Conservation (phyloP, 1,284 basidiomycete species). For the Waitea zeae region DNA sequence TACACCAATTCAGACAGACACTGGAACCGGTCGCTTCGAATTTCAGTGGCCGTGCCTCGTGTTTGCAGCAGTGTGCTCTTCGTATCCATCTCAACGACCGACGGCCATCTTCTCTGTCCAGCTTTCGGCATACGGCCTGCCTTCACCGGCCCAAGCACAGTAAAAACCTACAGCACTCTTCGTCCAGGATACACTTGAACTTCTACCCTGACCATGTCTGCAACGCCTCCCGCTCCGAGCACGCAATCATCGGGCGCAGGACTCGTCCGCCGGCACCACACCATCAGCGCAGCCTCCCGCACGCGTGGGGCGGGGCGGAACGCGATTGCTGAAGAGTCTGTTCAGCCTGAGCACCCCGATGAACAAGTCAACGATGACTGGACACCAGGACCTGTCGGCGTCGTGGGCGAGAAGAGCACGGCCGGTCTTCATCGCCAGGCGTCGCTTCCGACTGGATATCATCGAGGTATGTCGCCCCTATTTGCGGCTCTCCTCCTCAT, state of each 20-base stretch:
- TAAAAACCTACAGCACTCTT: no score
- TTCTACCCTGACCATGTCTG: constrained; percentile 14
- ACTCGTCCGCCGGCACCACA: constrained; percentile 65
- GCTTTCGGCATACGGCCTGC: no score
- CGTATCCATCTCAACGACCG: no score
- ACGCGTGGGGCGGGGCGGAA: constrained; percentile 40
- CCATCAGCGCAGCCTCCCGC: constrained; percentile 62
- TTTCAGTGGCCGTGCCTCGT: no score
- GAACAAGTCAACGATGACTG: constrained; percentile 63
- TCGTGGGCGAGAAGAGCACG: constrained; percentile 59
- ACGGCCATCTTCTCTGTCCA: no score
- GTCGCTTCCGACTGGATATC: constrained; percentile 65
- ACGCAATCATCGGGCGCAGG: constrained; percentile 14
- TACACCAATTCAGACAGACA: no score
- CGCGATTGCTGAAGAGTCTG: constrained; percentile 52
- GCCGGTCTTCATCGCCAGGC: constrained; percentile 64
- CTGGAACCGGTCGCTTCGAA: no score
- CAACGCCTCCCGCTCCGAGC: constrained; percentile 12
- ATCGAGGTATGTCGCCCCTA: constrained; percentile 37
- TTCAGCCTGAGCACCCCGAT: no score
- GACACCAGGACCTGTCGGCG: constrained; percentile 62
- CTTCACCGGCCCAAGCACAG: no score
- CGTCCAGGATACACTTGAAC: no score
- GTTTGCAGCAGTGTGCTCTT: no score
- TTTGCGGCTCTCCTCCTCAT: no score